Conservation (phyloP, 169 alveolate genomes). For the Babesia gibsoni region DNA sequence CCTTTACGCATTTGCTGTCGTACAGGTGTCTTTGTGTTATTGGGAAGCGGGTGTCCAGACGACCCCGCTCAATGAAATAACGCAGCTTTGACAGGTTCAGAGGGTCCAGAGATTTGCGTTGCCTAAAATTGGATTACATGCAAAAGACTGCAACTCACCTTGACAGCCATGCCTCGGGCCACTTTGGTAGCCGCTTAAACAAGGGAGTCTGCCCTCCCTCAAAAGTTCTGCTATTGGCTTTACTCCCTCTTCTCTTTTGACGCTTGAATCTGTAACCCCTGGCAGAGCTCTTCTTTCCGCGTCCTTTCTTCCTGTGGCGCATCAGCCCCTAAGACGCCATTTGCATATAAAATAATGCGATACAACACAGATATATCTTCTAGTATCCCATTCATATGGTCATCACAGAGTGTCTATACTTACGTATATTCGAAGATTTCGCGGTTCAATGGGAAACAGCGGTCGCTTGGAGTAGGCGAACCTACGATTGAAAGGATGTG, state of each 20-base stretch:
- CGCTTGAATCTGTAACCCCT: conserved; percentile 75
- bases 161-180: conserved; percentile 80
- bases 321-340: conserved; percentile 63
- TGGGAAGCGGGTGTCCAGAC: conserved; percentile 81
- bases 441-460: conserved; percentile 80
- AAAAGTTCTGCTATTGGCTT: conserved; percentile 75
- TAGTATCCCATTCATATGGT: background rate
- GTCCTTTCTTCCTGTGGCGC: conserved; percentile 74
- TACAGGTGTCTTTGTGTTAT: conserved; percentile 86
- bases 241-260: conserved; percentile 68
- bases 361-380: background rate
- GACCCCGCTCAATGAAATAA: conserved; percentile 80
- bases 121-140: conserved; percentile 34
- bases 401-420: background rate
- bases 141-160: background rate
- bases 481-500: conserved; percentile 80
- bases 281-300: conserved; percentile 80
- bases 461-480: conserved; percentile 76
- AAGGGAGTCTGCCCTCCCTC: conserved; percentile 82
- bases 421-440: conserved; percentile 72
- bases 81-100: conserved; percentile 77
- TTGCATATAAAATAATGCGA: too few species aligned
- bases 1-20: conserved; percentile 81
- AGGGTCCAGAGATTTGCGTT: conserved; percentile 71
- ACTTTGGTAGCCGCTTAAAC: conserved; percentile 76